Evolutionary conservation across 2,329 filamentous ascomycete genomes (phyloP).

Genomic region (Acrocalymma vagum): DNA sequence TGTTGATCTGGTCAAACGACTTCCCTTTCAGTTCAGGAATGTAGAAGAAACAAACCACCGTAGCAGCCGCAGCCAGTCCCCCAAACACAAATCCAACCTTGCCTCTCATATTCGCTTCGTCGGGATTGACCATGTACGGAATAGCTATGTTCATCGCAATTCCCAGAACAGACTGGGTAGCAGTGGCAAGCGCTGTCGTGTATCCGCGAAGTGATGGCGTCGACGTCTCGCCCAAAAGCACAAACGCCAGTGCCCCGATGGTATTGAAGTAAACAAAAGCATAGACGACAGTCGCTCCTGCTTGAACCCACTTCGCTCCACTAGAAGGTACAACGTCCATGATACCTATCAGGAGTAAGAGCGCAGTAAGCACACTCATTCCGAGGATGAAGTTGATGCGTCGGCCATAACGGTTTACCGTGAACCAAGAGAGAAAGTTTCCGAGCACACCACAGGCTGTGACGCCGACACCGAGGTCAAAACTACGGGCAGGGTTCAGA

Average conservation of each 20-base stretch:
- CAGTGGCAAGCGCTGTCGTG: conserved; percentile 78
- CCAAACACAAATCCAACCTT: conserved; percentile 53
- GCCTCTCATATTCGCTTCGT: conserved; percentile 46
- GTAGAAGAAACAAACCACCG: conserved; percentile 45
- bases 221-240: conserved; percentile 81
- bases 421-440: conserved; percentile 77
- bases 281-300: conserved; percentile 33
- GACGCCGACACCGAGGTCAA: conserved; percentile 58
- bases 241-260: conserved; percentile 87
- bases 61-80: conserved; percentile 35
- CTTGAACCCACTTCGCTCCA: conserved; percentile 44
- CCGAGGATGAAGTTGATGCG: conserved; percentile 75
- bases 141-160: conserved; percentile 44
- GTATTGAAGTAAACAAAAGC: conserved; percentile 81
- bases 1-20: conserved; percentile 50
- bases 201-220: conserved; percentile 85
- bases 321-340: conserved; percentile 65
- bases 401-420: conserved; percentile 79
- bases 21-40: conserved; percentile 49
- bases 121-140: conserved; percentile 51
- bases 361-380: conserved; percentile 61
- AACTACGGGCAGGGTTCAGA: conserved; percentile 44
- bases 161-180: conserved; percentile 46
- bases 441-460: conserved; percentile 75
- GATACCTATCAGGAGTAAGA: conserved; percentile 82